A percentile compares a stretch with the other conserved stretches of the same genome.
Conservation (phyloP, 108 stramenopile genomes). For the Nitzschia sp. region DNA sequence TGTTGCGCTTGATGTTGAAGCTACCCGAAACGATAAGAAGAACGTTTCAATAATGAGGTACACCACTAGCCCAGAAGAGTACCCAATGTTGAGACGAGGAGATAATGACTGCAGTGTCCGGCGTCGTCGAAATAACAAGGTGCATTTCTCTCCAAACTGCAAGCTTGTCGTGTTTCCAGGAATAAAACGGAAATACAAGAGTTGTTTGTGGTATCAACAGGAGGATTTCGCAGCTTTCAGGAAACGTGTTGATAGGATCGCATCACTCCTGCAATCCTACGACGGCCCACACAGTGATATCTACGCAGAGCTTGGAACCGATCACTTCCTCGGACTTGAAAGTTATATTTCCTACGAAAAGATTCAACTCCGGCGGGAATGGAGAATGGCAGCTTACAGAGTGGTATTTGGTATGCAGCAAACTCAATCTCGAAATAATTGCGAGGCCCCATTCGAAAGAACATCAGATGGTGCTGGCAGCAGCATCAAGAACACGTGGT, state of each 20-base stretch:
- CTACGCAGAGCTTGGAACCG: not conserved
- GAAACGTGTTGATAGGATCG: not conserved
- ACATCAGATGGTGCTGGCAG: not conserved
- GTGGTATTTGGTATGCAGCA: not conserved
- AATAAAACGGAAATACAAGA: not conserved
- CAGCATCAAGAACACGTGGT: not conserved
- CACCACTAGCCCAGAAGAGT: too few species aligned
- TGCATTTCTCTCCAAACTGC: not conserved
- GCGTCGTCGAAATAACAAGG: constrained; percentile 7
- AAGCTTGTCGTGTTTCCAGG: not conserved
- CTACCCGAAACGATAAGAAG: too few species aligned
- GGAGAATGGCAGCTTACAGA: not conserved
- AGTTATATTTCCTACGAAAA: not conserved
- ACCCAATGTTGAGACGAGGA: too few species aligned
- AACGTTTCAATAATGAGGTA: too few species aligned
- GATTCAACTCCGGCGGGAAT: not conserved
- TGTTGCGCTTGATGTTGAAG: too few species aligned
- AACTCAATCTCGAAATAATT: too few species aligned
- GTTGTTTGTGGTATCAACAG: not conserved
- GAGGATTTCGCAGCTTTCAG: not conserved
- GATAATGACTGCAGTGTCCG: too few species aligned
- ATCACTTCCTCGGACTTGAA: not conserved
- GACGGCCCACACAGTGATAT: not conserved
- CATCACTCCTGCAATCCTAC: not conserved
- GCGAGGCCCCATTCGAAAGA: not conserved